These are phyloP conservation scores for Aspergillus ostianus DNA, from an alignment of 495 filamentous ascomycete species.

Conservation along the genomic window DNA sequence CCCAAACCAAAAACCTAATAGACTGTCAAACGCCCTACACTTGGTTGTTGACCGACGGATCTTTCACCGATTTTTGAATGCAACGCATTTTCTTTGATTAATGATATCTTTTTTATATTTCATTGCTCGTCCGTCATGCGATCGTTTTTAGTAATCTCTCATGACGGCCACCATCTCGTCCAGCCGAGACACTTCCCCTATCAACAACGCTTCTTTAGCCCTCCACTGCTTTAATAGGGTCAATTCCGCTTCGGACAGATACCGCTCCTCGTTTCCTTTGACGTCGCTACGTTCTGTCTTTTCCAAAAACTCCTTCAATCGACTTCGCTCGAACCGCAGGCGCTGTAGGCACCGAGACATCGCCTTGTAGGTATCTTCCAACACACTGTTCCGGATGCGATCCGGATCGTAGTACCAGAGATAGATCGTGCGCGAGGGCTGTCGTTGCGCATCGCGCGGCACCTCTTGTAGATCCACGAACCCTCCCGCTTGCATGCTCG, in stretches of 20 bases:
- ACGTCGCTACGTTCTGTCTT: constrained; percentile 82
- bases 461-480: constrained; percentile 90
- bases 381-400: constrained; percentile 58
- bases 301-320: constrained; percentile 64
- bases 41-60: background rate
- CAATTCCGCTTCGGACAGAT: constrained; percentile 65
- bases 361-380: constrained; percentile 79
- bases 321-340: constrained; percentile 64
- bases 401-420: constrained; percentile 87
- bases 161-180: constrained; percentile 84
- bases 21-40: too few species aligned
- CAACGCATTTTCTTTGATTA: too few species aligned
- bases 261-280: constrained; percentile 72
- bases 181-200: constrained; percentile 71
- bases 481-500: constrained; percentile 75
- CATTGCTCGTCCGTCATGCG: constrained; percentile 12
- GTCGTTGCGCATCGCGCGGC: constrained; percentile 74
- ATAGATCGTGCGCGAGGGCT: constrained; percentile 76
- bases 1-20: background rate
- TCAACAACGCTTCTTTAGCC: constrained; percentile 68
- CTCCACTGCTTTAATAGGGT: constrained; percentile 65
- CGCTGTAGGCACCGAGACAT: constrained; percentile 86
- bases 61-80: too few species aligned
- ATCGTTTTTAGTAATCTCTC: constrained; percentile 65
- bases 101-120: background rate